Evolutionary conservation across 768 basidiomycete genomes (phyloP).

Genomic region (Tylopilus cervinicoccineus): DNA sequence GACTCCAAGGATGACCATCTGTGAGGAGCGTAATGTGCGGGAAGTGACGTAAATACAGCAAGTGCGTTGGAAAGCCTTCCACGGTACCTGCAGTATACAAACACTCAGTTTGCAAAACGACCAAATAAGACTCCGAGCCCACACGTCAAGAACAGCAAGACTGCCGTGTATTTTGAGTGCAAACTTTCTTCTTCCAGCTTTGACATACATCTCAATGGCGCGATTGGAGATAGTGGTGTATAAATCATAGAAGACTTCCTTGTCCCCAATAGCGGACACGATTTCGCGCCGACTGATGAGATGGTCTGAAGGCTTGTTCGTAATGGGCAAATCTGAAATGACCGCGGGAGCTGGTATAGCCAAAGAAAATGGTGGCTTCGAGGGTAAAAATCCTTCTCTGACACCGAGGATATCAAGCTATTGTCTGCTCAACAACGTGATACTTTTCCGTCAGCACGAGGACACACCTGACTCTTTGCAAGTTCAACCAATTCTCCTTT

Average conservation of each 20-base stretch:
- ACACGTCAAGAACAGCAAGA: constrained; percentile 89
- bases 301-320: constrained; percentile 19
- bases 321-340: constrained; percentile 11
- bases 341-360: constrained; percentile 26
- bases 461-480: constrained; percentile 76
- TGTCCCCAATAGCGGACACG: constrained; percentile 49
- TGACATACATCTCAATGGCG: constrained; percentile 80
- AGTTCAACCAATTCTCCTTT: constrained; percentile 90
- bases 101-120: constrained; percentile 7
- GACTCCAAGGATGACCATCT: constrained; percentile 79
- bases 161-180: constrained; percentile 82
- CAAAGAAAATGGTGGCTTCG: constrained; percentile 66
- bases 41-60: constrained; percentile 71
- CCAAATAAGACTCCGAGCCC: constrained; percentile 31
- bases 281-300: constrained; percentile 61
- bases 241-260: constrained; percentile 67
- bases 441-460: neutral
- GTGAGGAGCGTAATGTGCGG: constrained; percentile 81
- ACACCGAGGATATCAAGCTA: constrained; percentile 88
- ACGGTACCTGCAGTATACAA: constrained; percentile 52
- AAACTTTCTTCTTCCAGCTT: constrained; percentile 79
- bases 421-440: constrained; percentile 2
- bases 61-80: constrained; percentile 59
- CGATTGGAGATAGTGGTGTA: constrained; percentile 75
- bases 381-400: constrained; percentile 65